phyloP scores from a whole-genome alignment of 345 rosid genomes.

The Syzygium jambos region DNA sequence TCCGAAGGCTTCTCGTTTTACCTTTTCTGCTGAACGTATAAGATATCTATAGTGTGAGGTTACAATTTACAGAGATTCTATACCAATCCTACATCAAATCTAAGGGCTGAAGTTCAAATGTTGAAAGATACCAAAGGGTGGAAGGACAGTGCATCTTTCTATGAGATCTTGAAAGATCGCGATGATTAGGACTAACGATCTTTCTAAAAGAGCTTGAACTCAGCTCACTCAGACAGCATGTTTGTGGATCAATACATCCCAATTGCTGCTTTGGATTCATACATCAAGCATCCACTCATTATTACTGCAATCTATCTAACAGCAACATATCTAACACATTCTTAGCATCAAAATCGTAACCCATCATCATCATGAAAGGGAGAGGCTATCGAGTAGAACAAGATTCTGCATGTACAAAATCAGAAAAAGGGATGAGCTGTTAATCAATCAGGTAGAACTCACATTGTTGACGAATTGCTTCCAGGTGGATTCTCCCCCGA shows the following conservation, averaged over 20 bases:
- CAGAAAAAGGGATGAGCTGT: not conserved
- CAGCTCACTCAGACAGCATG: not conserved
- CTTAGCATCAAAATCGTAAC: not conserved
- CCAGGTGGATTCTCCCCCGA: slow-evolving; percentile 24
- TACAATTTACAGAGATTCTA: not conserved
- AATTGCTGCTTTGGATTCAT: not conserved
- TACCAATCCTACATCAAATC: not conserved
- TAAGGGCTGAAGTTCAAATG: not conserved
- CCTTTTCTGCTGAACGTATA: not conserved
- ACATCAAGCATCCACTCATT: not conserved
- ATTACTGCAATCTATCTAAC: not conserved
- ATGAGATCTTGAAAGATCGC: not conserved
- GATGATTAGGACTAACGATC: not conserved
- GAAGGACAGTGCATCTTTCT: not conserved
- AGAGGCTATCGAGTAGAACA: not conserved
- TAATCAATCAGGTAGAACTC: slow-evolving; percentile 14
- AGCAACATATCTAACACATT: not conserved
- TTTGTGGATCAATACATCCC: not conserved
- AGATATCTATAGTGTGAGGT: not conserved
- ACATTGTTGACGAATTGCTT: slow-evolving; percentile 45
- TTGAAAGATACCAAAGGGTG: not conserved
- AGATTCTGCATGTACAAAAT: not conserved
- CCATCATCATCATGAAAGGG: not conserved
- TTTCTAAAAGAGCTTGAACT: not conserved
- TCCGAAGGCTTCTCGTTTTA: not conserved